Conservation (phyloP, 2,329 filamentous ascomycete genomes). For the Didymosphaeria variabile region DNA sequence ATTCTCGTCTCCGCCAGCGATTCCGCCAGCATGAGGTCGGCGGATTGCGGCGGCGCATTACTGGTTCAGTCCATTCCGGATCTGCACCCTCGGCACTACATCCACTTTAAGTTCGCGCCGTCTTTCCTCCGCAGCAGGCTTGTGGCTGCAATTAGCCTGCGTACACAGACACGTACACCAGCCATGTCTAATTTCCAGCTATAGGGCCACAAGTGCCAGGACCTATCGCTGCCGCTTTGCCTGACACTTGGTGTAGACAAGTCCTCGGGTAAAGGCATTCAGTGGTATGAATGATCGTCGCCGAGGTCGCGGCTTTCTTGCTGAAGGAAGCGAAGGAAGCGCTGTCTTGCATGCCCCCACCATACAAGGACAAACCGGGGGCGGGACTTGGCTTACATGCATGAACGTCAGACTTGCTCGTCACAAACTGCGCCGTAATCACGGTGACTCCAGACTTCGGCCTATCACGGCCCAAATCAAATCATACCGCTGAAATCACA, state of each 20-base stretch:
- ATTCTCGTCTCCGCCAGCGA: constrained; percentile 25
- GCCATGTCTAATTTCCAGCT: not conserved
- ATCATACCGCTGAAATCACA: not conserved
- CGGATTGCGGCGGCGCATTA: constrained; percentile 31
- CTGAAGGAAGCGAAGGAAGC: not conserved
- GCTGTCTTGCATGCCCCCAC: constrained; percentile 12
- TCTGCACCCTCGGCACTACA: constrained; percentile 37
- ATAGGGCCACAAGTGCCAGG: not conserved
- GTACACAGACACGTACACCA: constrained; percentile 6
- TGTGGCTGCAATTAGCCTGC: constrained; percentile 31
- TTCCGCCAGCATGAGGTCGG: constrained; percentile 26
- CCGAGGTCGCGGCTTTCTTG: not conserved
- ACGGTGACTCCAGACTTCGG: not conserved
- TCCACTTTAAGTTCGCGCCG: constrained; percentile 30
- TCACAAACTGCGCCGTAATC: constrained; percentile 1
- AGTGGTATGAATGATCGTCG: not conserved
- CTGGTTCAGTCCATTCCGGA: constrained; percentile 23
- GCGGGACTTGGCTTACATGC: constrained; percentile 26
- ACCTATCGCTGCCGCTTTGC: not conserved
- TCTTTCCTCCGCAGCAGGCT: constrained; percentile 31
- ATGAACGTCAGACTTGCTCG: constrained; percentile 18
- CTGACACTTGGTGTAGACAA: not conserved
- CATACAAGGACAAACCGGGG: not conserved
- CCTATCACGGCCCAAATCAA: not conserved
- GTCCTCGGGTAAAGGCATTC: not conserved